Conservation (phyloP, 164 flowering plant genomes). For the Umbilicus rupestris region DNA sequence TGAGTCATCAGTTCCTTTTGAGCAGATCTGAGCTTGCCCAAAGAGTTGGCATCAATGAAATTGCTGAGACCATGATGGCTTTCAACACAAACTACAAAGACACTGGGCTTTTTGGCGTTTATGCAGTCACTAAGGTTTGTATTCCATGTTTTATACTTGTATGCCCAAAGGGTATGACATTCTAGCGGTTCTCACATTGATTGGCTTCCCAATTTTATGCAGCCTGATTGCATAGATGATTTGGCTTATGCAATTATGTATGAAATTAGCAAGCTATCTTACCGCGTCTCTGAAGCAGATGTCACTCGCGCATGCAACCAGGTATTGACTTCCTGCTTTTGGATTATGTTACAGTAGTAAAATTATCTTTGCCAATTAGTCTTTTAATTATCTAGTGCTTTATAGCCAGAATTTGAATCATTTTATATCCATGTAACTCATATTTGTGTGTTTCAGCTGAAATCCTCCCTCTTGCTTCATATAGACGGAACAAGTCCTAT, state of each 20-base stretch:
- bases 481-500: conserved; percentile 86
- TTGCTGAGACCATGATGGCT: conserved; percentile 61
- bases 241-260: conserved; percentile 84
- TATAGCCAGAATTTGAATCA: neutral
- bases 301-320: conserved; percentile 91
- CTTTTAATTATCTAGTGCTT: neutral
- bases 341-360: too few species aligned
- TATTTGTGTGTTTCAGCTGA: conserved; percentile 38
- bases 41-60: conserved; percentile 75
- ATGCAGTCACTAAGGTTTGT: conserved; percentile 85
- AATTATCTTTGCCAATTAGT: too few species aligned
- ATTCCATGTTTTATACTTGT: too few species aligned
- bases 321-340: conserved; percentile 27
- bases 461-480: conserved; percentile 81
- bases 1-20: conserved; percentile 11
- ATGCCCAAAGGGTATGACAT: too few species aligned
- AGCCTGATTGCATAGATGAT: conserved; percentile 89
- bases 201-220: conserved; percentile 15
- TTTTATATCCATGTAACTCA: neutral
- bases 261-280: conserved; percentile 60
- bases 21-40: conserved; percentile 84
- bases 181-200: neutral
- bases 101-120: conserved; percentile 73
- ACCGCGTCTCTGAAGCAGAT: conserved; percentile 78
- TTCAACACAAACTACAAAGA: conserved; percentile 49